Evolutionary conservation across 2,329 filamentous ascomycete genomes (phyloP).

Genomic region (Fusarium stilboides): DNA sequence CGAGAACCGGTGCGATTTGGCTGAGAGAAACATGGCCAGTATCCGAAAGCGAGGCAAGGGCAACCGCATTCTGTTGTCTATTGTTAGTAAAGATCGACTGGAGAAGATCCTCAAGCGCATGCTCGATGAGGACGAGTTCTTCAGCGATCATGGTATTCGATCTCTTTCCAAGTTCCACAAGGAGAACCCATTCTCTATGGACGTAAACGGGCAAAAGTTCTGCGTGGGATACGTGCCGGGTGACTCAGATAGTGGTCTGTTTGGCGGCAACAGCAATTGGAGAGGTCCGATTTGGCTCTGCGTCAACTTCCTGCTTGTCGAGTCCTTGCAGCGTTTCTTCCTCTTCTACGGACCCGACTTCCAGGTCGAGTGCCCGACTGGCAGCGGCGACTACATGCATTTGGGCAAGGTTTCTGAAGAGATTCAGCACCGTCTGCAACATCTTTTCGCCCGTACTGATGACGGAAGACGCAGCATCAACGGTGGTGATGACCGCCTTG

Average conservation of each 20-base stretch:
- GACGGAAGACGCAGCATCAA: slow-evolving; percentile 92
- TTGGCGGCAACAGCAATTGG: slow-evolving; percentile 99
- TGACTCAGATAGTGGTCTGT: slow-evolving; percentile 95
- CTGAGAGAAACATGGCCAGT: slow-evolving; percentile 94
- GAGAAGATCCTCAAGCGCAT: slow-evolving; percentile 91
- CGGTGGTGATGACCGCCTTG: slow-evolving; percentile 84
- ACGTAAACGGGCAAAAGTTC: slow-evolving; percentile 93
- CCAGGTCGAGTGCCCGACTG: slow-evolving; percentile 93
- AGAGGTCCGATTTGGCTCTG: slow-evolving; percentile 95
- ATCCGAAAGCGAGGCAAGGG: slow-evolving; percentile 93
- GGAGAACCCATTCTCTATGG: slow-evolving; percentile 92
- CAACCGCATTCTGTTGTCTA: slow-evolving; percentile 86
- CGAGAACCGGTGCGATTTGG: slow-evolving; percentile 86
- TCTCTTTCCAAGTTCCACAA: slow-evolving; percentile 94
- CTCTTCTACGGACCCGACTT: slow-evolving; percentile 94
- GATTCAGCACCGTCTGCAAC: slow-evolving; percentile 93
- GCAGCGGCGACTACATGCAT: slow-evolving; percentile 95
- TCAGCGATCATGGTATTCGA: slow-evolving; percentile 90
- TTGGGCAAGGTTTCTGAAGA: slow-evolving; percentile 95
- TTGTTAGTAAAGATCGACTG: slow-evolving; percentile 94
- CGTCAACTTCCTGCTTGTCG: slow-evolving; percentile 94
- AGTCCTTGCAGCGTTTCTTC: slow-evolving; percentile 95
- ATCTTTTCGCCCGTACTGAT: slow-evolving; percentile 88
- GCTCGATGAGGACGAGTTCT: slow-evolving; percentile 94
- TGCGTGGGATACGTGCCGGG: slow-evolving; percentile 91